These are phyloP conservation scores for Canavalia ensiformis DNA, from an alignment of 306 rosid species.

Conservation along the genomic window DNA sequence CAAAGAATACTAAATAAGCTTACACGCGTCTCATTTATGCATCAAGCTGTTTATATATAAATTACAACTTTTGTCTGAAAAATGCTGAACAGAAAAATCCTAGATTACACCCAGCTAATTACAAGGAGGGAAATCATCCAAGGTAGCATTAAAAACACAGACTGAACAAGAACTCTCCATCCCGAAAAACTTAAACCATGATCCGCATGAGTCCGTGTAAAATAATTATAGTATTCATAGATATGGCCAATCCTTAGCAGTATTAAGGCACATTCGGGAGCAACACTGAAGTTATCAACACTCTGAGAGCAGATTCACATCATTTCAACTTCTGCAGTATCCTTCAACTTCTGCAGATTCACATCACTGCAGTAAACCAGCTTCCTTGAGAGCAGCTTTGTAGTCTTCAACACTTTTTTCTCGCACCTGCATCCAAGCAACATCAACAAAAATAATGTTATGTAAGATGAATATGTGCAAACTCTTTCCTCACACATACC, in stretches of 20 bases:
- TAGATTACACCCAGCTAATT: constrained; percentile 7
- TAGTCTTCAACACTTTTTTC: constrained; percentile 55
- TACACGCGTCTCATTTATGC: constrained; percentile 12
- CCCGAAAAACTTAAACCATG: constrained; percentile 30
- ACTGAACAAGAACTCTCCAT: constrained; percentile 36
- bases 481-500: not conserved
- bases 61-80: not conserved
- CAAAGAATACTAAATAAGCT: constrained; percentile 25
- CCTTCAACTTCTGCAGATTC: constrained; percentile 33
- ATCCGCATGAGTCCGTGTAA: constrained; percentile 7
- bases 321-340: constrained; percentile 40
- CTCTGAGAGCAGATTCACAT: constrained; percentile 23
- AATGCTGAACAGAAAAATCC: not conserved
- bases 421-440: constrained; percentile 48
- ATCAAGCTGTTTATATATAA: not conserved
- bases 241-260: constrained; percentile 1
- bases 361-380: constrained; percentile 61
- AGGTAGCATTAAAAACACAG: constrained; percentile 7
- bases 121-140: not conserved
- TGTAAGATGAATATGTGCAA: constrained; percentile 6
- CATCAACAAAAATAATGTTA: constrained; percentile 36
- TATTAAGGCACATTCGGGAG: constrained; percentile 17
- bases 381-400: constrained; percentile 66
- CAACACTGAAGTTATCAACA: constrained; percentile 6
- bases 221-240: not conserved